These are phyloP conservation scores for Penicillium bovifimosum DNA, from an alignment of 495 filamentous ascomycete genomes.

Conservation along the genomic window DNA sequence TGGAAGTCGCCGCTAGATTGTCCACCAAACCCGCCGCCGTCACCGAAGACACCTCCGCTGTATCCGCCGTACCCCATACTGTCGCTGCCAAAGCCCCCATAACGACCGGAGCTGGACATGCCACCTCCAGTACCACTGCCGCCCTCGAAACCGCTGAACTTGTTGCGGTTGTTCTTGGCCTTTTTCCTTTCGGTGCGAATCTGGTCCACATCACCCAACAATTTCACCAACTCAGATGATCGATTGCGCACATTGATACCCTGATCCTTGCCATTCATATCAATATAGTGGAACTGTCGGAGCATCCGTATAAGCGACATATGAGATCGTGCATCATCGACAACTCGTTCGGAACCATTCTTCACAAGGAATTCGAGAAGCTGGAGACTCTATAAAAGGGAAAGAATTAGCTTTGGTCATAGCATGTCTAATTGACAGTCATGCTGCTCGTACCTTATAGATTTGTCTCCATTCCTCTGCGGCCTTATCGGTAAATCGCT, in stretches of 20 bases:
- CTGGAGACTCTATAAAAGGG: conserved; percentile 63
- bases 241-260: conserved; percentile 96
- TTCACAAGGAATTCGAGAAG: conserved; percentile 97
- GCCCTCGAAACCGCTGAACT: conserved; percentile 91
- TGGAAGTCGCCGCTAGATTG: conserved; percentile 52
- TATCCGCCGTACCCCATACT: conserved; percentile 72
- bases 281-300: conserved; percentile 96
- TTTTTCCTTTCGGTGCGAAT: conserved; percentile 95
- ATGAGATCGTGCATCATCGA: conserved; percentile 94
- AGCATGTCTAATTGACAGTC: background rate
- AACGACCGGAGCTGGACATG: conserved; percentile 56
- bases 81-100: conserved; percentile 86
- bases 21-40: conserved; percentile 38
- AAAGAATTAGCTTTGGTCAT: background rate
- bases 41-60: conserved; percentile 82
- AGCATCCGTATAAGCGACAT: conserved; percentile 96
- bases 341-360: conserved; percentile 95
- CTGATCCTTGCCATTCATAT: conserved; percentile 95
- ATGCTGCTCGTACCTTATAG: conserved; percentile 63
- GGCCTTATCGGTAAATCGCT: conserved; percentile 95
- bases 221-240: conserved; percentile 89
- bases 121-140: conserved; percentile 56
- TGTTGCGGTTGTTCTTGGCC: conserved; percentile 79
- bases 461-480: conserved; percentile 99
- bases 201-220: conserved; percentile 87